A percentile compares a stretch with the other conserved stretches of the same genome.
phyloP scores from a whole-genome alignment of 179 eudicot species.

The Camellia oleifera region DNA sequence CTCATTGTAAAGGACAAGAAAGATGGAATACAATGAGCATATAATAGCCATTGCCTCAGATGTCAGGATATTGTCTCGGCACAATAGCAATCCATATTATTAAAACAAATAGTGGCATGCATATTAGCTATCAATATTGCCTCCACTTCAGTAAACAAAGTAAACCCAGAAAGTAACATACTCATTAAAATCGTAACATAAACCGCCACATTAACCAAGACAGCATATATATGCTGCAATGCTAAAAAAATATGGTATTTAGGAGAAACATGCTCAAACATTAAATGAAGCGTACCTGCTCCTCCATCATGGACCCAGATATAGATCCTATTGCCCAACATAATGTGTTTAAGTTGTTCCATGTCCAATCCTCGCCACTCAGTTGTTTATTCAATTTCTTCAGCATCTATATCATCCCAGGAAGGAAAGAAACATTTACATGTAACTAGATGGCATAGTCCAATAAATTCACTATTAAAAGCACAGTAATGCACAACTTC shows the following conservation, averaged over 20 bases:
- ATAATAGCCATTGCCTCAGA: neutral
- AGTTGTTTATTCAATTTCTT: slow-evolving; percentile 80
- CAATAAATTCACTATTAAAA: too few relatives aligned
- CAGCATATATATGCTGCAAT: neutral
- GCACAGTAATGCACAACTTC: too few relatives aligned
- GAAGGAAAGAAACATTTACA: slow-evolving; percentile 8
- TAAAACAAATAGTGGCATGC: neutral
- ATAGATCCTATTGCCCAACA: slow-evolving; percentile 99
- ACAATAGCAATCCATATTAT: neutral
- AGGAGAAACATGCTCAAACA: neutral
- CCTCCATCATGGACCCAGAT: slow-evolving; percentile 99
- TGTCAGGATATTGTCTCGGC: neutral
- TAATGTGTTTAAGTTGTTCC: slow-evolving; percentile 96
- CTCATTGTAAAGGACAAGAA: neutral
- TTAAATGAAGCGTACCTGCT: slow-evolving; percentile 56
- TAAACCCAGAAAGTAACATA: neutral
- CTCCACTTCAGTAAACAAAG: neutral
- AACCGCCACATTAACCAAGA: neutral
- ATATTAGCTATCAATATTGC: neutral
- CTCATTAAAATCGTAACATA: neutral
- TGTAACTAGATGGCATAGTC: neutral
- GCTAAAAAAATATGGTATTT: neutral
- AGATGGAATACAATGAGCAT: neutral
- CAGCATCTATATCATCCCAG: slow-evolving; percentile 60
- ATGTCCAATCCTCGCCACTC: slow-evolving; percentile 96